Base-by-base conservation (phyloP, 2,329 filamentous ascomycete genomes). In the Calonectria ilicicola region DNA sequence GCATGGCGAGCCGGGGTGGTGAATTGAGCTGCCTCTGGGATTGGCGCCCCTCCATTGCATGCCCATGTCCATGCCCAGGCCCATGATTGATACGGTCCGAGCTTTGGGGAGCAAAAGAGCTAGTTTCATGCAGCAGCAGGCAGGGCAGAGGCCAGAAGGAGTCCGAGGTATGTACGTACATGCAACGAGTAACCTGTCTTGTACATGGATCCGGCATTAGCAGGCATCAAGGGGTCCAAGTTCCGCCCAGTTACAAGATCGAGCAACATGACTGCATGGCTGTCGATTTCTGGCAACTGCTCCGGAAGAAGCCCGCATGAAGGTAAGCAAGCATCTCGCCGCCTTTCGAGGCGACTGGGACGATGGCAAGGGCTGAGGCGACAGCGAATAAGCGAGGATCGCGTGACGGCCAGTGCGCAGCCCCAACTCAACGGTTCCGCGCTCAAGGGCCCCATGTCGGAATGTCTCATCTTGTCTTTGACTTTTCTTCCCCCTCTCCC, bases 341-440 rank as follows among this genome's bases (percentile, higher is more conserved):
- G 58, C 58, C 40, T 63, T 46, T 60, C 23, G 58, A 63, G 58
- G 46, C 46, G 23, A 40, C 47, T 51, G 19, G 60, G 44, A 63
- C 66, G 38, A 38, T 12, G 53, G 38, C 53, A 40, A 60, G 53
- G 53, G 53, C 53, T 40, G 21, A 38, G 21, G 21, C 53, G 32
- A 60, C 53, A 15, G 53, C n/a, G 40, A 60, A 70, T 70, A 70
- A 75, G 77, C 69, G 68, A 70, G 72, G 72, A 72, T 74, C 69
- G 65, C 60, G 60, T 53, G 51, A 72, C 51, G 69, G 69, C 69
- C 69, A 67, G 44, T 69, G 72, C 72, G 66, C 47, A 70, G 67
- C 63, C 47, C 65, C 64, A 69, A 58, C 69, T 72, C 63, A 63
- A 70, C 66, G 66, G 70, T 71, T 71, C 64, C 69, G 69, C 69